Conservation (phyloP, 331 rosid genomes). For the Phaseolus coccineus region DNA sequence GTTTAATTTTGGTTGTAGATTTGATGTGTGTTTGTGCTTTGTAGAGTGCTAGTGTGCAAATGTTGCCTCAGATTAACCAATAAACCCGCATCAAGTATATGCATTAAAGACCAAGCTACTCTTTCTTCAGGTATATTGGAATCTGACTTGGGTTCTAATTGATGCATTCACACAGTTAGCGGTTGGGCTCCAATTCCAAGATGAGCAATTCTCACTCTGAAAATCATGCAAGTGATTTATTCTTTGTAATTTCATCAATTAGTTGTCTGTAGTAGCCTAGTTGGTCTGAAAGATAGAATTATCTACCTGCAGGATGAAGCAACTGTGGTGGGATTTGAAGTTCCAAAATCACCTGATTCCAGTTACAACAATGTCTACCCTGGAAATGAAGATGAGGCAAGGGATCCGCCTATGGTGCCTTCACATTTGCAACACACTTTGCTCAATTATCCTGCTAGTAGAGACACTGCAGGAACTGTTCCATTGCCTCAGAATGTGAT, state of each 20-base stretch:
- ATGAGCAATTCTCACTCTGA: conserved; percentile 70
- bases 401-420: conserved; percentile 88
- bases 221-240: conserved; percentile 66
- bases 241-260: conserved; percentile 41
- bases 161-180: conserved; percentile 58
- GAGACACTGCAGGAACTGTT: conserved; percentile 62
- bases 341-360: conserved; percentile 86
- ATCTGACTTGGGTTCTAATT: conserved; percentile 40
- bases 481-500: conserved; percentile 72
- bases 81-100: background rate
- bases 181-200: conserved; percentile 49
- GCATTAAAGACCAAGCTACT: conserved; percentile 30
- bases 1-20: background rate
- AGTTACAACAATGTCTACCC: conserved; percentile 73
- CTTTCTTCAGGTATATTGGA: conserved; percentile 62
- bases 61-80: conserved; percentile 12
- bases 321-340: conserved; percentile 87
- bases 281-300: conserved; percentile 15
- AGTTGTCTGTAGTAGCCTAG: conserved; percentile 39
- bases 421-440: conserved; percentile 81
- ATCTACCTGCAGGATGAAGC: conserved; percentile 69
- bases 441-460: conserved; percentile 63
- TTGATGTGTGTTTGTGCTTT: background rate
- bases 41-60: background rate
- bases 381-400: conserved; percentile 78